Percentiles rank a stretch among this genome's conserved stretches.
These are phyloP conservation scores for Wickerhamiella siamensis DNA, from an alignment of 805 yeast genomes.

Conservation along the genomic window DNA sequence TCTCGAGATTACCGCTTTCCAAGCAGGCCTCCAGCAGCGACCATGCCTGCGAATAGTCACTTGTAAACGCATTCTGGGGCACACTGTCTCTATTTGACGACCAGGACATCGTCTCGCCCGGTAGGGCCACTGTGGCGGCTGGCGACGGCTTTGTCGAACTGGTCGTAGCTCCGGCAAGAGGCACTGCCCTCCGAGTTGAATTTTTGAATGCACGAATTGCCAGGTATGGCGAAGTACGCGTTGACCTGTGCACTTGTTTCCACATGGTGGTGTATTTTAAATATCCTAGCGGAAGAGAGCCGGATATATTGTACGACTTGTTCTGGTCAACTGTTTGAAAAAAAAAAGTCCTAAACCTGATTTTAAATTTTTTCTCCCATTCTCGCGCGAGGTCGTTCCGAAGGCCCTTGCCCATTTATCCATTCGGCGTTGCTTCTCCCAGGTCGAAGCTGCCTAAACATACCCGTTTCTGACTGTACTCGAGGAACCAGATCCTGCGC, in stretches of 20 bases:
- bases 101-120: constrained; percentile 55
- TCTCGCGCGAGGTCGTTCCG: neutral
- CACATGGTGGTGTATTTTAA: no score
- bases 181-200: constrained; percentile 48
- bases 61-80: constrained; percentile 28
- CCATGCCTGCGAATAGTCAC: constrained; percentile 55
- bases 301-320: no score
- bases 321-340: neutral
- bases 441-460: no score
- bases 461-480: no score
- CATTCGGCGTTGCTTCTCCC: no score
- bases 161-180: constrained; percentile 46
- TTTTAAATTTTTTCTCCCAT: neutral
- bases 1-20: constrained; percentile 44
- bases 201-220: constrained; percentile 23
- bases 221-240: neutral
- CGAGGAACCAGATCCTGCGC: no score
- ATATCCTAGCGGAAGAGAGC: no score
- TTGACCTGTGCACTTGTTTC: neutral
- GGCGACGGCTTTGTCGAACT: constrained; percentile 85
- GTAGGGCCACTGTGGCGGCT: constrained; percentile 81
- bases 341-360: neutral
- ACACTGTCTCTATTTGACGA: constrained; percentile 23
- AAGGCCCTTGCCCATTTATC: no score
- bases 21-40: constrained; percentile 67